These are phyloP conservation scores for Narthecium ossifragum DNA, from an alignment of 106 monocot species.

Conservation along the genomic window DNA sequence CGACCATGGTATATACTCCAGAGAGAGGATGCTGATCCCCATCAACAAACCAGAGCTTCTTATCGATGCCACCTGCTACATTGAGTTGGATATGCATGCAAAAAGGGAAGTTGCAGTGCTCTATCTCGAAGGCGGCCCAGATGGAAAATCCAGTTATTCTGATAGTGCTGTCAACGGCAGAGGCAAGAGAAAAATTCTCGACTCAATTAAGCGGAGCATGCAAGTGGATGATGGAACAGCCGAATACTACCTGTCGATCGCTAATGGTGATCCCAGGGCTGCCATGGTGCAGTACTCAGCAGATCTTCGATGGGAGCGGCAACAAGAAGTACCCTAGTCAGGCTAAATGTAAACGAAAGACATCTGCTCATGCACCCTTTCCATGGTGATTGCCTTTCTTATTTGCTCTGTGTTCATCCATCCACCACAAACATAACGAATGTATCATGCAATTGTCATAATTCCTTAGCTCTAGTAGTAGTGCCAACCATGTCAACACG, in stretches of 20 bases:
- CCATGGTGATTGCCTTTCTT: slow-evolving; percentile 3
- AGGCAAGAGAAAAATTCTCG: slow-evolving; percentile 46
- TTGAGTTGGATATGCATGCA: slow-evolving; percentile 73
- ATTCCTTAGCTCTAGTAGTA: too few species aligned
- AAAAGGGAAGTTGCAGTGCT: slow-evolving; percentile 91
- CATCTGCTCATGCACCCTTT: neutral
- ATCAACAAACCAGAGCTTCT: slow-evolving; percentile 60
- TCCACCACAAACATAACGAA: too few species aligned
- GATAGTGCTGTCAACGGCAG: slow-evolving; percentile 6
- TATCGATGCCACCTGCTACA: slow-evolving; percentile 53
- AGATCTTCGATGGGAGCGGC: slow-evolving; percentile 81
- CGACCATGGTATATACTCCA: slow-evolving; percentile 90
- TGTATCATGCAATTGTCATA: too few species aligned
- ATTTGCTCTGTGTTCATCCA: neutral
- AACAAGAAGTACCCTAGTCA: slow-evolving; percentile 2
- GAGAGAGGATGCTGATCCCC: slow-evolving; percentile 81
- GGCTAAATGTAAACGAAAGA: neutral
- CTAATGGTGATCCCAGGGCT: slow-evolving; percentile 70
- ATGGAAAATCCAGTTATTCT: slow-evolving; percentile 1
- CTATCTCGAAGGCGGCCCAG: slow-evolving; percentile 57
- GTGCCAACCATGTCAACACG: too few species aligned
- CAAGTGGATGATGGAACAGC: slow-evolving; percentile 86
- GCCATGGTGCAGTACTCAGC: slow-evolving; percentile 62
- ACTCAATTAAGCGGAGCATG: slow-evolving; percentile 75
- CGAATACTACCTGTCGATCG: slow-evolving; percentile 72